Evolutionary conservation across 1,139 yeast genomes (phyloP).

Genomic region (Scheffersomyces titani): DNA sequence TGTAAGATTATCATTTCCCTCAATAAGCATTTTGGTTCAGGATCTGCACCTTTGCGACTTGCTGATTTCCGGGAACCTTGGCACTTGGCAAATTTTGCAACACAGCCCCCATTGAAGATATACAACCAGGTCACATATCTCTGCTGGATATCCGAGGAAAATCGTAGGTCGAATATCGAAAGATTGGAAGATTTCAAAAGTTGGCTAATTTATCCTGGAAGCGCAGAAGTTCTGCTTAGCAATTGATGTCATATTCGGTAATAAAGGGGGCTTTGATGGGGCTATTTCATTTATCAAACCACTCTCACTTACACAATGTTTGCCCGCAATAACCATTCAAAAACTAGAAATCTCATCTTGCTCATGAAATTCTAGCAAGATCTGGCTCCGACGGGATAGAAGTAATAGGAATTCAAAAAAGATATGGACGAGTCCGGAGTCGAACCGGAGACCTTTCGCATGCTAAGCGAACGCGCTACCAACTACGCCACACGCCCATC

Average conservation of each 20-base stretch:
- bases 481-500: constrained; percentile 87
- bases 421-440: constrained; percentile 81
- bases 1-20: not conserved
- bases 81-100: not conserved
- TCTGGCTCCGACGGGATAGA: too few species aligned
- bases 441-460: constrained; percentile 90
- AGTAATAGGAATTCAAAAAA: too few species aligned
- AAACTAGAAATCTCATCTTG: too few species aligned
- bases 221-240: too few species aligned
- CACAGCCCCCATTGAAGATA: not conserved
- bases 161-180: not conserved
- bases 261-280: not conserved
- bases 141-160: not conserved
- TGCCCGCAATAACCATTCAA: too few species aligned
- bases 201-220: not conserved
- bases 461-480: constrained; percentile 93
- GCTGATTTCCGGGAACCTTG: not conserved
- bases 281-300: too few species aligned
- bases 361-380: too few species aligned
- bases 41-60: not conserved
- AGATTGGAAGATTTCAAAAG: not conserved
- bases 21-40: not conserved
- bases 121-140: not conserved
- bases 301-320: too few species aligned
- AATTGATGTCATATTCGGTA: not conserved